A percentile compares a stretch with the other conserved stretches of the same genome.
Evolutionary conservation across 2,329 filamentous ascomycete genomes (phyloP).

Genomic region (Pseudocercospora vitis): DNA sequence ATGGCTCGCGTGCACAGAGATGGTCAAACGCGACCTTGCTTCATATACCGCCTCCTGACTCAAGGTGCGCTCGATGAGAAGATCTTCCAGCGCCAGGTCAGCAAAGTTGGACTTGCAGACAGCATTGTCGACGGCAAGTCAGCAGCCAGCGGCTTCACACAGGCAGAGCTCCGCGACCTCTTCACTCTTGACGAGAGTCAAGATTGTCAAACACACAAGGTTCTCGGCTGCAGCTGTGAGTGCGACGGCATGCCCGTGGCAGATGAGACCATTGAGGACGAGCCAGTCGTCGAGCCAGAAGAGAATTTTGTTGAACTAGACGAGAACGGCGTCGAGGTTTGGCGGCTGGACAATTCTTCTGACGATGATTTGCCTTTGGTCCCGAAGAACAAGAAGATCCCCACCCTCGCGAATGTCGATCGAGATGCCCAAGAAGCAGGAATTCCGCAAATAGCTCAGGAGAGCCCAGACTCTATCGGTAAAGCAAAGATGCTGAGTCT

Average conservation of each 20-base stretch:
- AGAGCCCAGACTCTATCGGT: slow-evolving; percentile 33
- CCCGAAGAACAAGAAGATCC: slow-evolving; percentile 28
- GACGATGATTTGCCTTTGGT: slow-evolving; percentile 29
- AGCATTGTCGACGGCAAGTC: slow-evolving; percentile 69
- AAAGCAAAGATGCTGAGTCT: slow-evolving; percentile 51
- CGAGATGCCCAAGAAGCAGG: slow-evolving; percentile 40
- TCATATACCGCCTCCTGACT: slow-evolving; percentile 68
- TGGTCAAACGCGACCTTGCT: slow-evolving; percentile 66
- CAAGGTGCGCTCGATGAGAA: slow-evolving; percentile 71
- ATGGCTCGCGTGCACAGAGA: slow-evolving; percentile 75
- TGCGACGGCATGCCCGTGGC: slow-evolving; percentile 50
- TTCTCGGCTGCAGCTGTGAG: slow-evolving; percentile 63
- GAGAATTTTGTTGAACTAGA: slow-evolving; percentile 30
- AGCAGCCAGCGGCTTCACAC: slow-evolving; percentile 61
- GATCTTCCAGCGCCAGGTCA: slow-evolving; percentile 71
- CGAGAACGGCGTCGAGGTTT: slow-evolving; percentile 22
- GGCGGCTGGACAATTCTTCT: slow-evolving; percentile 31
- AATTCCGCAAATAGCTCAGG: slow-evolving; percentile 34
- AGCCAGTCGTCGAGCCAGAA: slow-evolving; percentile 17
- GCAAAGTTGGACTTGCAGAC: slow-evolving; percentile 68
- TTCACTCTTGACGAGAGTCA: slow-evolving; percentile 64
- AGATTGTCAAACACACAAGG: slow-evolving; percentile 66
- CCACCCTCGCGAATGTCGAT: slow-evolving; percentile 34
- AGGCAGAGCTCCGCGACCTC: slow-evolving; percentile 65
- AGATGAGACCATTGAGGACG: slow-evolving; percentile 30